phyloP scores from a whole-genome alignment of 169 alveolate genomes.

The Plasmodium inui region DNA sequence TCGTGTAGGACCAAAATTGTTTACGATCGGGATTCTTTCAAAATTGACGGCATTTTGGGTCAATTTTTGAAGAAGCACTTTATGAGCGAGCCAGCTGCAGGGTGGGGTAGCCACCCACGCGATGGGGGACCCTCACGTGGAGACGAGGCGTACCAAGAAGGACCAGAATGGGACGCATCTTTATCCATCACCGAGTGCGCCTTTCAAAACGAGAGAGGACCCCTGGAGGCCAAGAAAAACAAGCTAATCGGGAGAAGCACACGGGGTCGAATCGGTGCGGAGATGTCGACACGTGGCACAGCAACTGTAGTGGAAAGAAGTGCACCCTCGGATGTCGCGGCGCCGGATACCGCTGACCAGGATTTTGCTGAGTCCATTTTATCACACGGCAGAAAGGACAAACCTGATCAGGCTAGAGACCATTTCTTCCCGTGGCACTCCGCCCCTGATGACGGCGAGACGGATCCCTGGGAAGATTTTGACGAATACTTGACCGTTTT shows the following conservation, averaged over 20 bases:
- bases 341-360: background rate
- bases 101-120: background rate
- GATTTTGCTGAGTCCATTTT: background rate
- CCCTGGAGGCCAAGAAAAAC: background rate
- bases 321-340: background rate
- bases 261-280: background rate
- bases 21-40: constrained; percentile 35
- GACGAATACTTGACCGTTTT: constrained; percentile 32
- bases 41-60: constrained; percentile 39
- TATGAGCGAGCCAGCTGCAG: background rate
- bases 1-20: constrained; percentile 50
- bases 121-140: background rate
- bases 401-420: background rate
- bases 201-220: background rate
- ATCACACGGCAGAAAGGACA: background rate
- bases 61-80: constrained; percentile 46
- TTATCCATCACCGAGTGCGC: background rate
- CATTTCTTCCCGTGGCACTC: background rate
- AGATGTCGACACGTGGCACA: background rate
- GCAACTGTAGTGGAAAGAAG: background rate
- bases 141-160: background rate
- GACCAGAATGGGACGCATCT: background rate
- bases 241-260: too few species aligned
- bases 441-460: background rate
- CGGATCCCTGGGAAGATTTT: background rate